Percentiles rank a stretch among this genome's conserved stretches.
These are phyloP conservation scores for Polytrichum formosum DNA, from an alignment of 225 moss, liverwort and hornwort species.

Conservation along the genomic window DNA sequence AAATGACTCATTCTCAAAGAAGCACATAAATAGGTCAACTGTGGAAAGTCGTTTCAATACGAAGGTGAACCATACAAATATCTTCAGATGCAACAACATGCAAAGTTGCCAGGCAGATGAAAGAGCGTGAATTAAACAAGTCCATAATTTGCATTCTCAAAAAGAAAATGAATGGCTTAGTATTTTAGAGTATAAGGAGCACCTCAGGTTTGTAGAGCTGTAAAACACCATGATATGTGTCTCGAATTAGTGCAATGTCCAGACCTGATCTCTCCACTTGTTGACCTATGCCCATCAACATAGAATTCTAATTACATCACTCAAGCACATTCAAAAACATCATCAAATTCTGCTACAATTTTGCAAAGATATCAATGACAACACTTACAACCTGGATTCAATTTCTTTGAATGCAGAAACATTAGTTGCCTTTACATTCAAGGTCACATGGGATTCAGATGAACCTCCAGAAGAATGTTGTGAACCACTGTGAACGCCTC, in stretches of 20 bases:
- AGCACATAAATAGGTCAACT: background rate
- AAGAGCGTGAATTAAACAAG: too few species aligned
- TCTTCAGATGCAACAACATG: too few species aligned
- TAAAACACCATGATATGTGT: conserved; percentile 63
- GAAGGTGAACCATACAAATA: too few species aligned
- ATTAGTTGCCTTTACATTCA: background rate
- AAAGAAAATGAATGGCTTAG: too few species aligned
- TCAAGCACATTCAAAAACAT: background rate
- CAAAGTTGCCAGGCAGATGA: too few species aligned
- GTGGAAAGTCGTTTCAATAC: too few species aligned
- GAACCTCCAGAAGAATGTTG: conserved; percentile 18
- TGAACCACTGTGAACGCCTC: conserved; percentile 12
- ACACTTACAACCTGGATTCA: too few species aligned
- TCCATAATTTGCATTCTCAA: too few species aligned
- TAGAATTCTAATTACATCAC: background rate
- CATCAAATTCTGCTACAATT: too few species aligned
- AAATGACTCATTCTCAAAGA: background rate
- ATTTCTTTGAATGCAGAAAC: too few species aligned
- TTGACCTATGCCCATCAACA: conserved; percentile 32
- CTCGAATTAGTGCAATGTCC: conserved; percentile 54
- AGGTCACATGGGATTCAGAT: background rate
- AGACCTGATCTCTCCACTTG: conserved; percentile 50
- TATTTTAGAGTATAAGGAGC: background rate
- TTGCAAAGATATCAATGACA: too few species aligned
- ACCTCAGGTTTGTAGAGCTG: conserved; percentile 71